Evolutionary conservation across 495 filamentous ascomycete species (phyloP).

Genomic region (Cetradonia linearis): DNA sequence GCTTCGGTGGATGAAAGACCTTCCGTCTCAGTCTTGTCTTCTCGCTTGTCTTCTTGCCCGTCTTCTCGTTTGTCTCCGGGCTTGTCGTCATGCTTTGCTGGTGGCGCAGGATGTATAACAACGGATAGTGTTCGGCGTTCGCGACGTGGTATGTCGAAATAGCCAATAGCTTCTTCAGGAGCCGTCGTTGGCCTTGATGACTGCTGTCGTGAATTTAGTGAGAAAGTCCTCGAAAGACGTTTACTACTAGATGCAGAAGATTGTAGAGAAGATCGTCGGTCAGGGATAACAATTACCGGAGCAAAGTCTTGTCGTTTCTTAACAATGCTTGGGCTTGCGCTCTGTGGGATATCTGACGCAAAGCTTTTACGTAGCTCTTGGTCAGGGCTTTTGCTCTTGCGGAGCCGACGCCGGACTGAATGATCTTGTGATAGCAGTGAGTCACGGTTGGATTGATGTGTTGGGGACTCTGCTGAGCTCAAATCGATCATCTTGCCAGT

Average conservation of each 20-base stretch:
- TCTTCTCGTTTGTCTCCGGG: neutral
- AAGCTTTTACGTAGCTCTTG: slow-evolving; percentile 44
- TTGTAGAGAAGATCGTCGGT: slow-evolving; percentile 54
- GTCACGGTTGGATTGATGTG: slow-evolving; percentile 35
- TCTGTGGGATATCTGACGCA: slow-evolving; percentile 47
- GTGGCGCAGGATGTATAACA: slow-evolving; percentile 25
- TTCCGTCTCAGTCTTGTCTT: slow-evolving; percentile 9
- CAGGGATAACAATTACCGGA: slow-evolving; percentile 62
- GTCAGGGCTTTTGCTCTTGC: slow-evolving; percentile 38
- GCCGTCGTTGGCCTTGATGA: slow-evolving; percentile 29
- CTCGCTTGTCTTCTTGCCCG: neutral
- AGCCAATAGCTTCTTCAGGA: slow-evolving; percentile 28
- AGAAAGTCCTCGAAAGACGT: slow-evolving; percentile 32
- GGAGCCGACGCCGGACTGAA: slow-evolving; percentile 40
- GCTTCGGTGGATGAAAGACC: slow-evolving; percentile 37
- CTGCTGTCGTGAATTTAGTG: slow-evolving; percentile 25
- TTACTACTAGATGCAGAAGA: slow-evolving; percentile 37
- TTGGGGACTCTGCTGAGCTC: slow-evolving; percentile 44
- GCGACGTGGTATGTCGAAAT: slow-evolving; percentile 29
- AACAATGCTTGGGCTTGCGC: slow-evolving; percentile 38
- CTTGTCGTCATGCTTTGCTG: slow-evolving; percentile 12
- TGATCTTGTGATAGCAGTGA: slow-evolving; percentile 36
- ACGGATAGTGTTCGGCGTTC: slow-evolving; percentile 36
- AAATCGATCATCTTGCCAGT: slow-evolving; percentile 53
- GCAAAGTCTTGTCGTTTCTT: slow-evolving; percentile 51